phyloP scores from a whole-genome alignment of 1,284 basidiomycete species.

The Phylloporus sp. region DNA sequence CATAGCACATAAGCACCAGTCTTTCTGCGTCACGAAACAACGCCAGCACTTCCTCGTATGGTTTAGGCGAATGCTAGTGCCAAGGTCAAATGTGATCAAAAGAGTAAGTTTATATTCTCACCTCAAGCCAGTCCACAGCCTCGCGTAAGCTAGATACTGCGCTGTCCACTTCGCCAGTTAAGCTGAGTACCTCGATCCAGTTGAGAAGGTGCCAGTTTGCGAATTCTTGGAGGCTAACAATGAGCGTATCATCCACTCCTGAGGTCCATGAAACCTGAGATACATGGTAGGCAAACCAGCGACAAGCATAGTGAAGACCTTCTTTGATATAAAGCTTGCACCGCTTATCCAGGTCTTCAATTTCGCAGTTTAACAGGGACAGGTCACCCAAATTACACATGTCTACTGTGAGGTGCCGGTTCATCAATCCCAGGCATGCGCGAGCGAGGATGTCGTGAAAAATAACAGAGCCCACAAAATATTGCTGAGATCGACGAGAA shows the following conservation, averaged over 20 bases:
- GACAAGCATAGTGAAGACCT: conserved; percentile 32
- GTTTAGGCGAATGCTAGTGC: conserved; percentile 12
- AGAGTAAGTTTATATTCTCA: conserved; percentile 3
- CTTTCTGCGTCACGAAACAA: conserved; percentile 32
- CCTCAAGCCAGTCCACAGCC: conserved; percentile 26
- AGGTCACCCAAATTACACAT: conserved; percentile 27
- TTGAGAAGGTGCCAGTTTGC: conserved; percentile 19
- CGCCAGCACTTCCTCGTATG: conserved; percentile 14
- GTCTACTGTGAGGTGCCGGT: conserved; percentile 20
- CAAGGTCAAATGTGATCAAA: not conserved
- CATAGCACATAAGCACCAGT: conserved; percentile 31
- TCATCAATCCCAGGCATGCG: conserved; percentile 30
- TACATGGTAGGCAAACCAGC: conserved; percentile 31
- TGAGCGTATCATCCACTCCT: conserved; percentile 14
- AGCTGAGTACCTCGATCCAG: conserved; percentile 34
- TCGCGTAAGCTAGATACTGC: conserved; percentile 24
- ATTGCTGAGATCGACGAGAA: conserved; percentile 25
- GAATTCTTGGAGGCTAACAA: conserved; percentile 26
- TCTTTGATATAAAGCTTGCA: conserved; percentile 23
- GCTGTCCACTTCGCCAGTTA: conserved; percentile 27
- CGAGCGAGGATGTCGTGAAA: conserved; percentile 26
- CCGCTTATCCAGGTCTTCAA: conserved; percentile 20
- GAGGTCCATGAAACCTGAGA: conserved; percentile 15
- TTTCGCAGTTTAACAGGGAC: conserved; percentile 24
- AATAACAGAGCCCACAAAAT: conserved; percentile 18